phyloP scores from a whole-genome alignment of 2,329 filamentous ascomycete species.

The Periconia sp. region DNA sequence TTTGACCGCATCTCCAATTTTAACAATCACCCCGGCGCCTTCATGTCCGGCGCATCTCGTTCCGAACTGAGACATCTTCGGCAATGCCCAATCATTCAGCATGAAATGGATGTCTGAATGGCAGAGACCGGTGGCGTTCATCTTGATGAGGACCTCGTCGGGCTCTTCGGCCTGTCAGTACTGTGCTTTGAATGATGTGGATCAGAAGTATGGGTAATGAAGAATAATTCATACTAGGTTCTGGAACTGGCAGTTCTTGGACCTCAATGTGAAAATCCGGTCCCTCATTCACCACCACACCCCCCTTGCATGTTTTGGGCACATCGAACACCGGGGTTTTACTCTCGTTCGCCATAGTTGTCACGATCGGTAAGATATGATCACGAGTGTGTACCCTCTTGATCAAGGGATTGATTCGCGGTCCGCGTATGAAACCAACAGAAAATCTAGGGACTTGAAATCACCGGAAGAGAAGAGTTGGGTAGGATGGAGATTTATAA shows the following conservation, averaged over 20 bases:
- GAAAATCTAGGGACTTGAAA: too few species aligned
- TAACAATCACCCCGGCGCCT: constrained; percentile 61
- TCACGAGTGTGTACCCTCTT: too few species aligned
- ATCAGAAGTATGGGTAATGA: not conserved
- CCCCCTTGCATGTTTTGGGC: constrained; percentile 54
- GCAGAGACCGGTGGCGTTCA: constrained; percentile 62
- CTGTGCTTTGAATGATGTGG: not conserved
- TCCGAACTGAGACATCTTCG: constrained; percentile 43
- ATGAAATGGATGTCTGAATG: constrained; percentile 61
- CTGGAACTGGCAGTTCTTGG: constrained; percentile 50
- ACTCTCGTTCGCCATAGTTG: constrained; percentile 24
- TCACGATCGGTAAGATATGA: not conserved
- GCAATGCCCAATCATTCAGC: constrained; percentile 54
- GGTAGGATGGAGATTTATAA: too few species aligned
- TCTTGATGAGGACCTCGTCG: constrained; percentile 58
- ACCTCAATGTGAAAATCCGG: constrained; percentile 53
- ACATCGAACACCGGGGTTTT: constrained; percentile 42
- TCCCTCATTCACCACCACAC: constrained; percentile 56
- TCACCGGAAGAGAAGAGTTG: too few species aligned
- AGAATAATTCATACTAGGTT: constrained; percentile 40
- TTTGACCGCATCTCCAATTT: constrained; percentile 56
- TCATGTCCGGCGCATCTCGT: constrained; percentile 56
- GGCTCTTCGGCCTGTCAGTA: constrained; percentile 40
- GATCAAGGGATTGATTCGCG: too few species aligned
- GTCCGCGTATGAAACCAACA: too few species aligned